Evolutionary conservation across 2,329 filamentous ascomycete genomes (phyloP).

Genomic region (Venturia nashicola): DNA sequence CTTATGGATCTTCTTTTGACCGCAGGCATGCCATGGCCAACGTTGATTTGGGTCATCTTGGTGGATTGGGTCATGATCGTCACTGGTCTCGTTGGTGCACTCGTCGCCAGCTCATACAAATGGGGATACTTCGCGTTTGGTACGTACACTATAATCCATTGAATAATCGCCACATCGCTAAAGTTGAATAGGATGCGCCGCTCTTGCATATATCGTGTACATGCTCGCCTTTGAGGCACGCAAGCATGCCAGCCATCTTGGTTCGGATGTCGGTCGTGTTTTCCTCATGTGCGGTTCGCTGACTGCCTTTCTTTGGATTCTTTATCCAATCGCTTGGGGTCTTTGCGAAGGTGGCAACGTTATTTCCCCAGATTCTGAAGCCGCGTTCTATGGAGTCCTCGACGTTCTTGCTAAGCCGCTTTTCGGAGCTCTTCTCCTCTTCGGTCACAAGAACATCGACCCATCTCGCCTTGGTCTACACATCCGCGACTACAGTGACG

Average conservation of each 20-base stretch:
- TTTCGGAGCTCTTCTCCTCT: slow-evolving; percentile 49
- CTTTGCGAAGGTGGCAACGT: slow-evolving; percentile 52
- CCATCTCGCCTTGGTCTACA: slow-evolving; percentile 42
- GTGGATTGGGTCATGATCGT: slow-evolving; percentile 56
- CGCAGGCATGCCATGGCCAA: slow-evolving; percentile 51
- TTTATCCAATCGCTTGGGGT: slow-evolving; percentile 55
- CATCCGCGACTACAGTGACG: slow-evolving; percentile 35
- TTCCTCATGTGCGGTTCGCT: slow-evolving; percentile 46
- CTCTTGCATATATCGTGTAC: slow-evolving; percentile 49
- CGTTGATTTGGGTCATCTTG: slow-evolving; percentile 48
- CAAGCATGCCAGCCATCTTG: slow-evolving; percentile 42
- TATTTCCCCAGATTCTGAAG: slow-evolving; percentile 53
- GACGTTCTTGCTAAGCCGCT: slow-evolving; percentile 53
- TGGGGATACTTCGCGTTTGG: slow-evolving; percentile 54
- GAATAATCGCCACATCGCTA: not conserved
- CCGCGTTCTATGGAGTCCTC: slow-evolving; percentile 55
- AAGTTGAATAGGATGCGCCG: slow-evolving; percentile 20
- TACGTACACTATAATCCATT: slow-evolving; percentile 10
- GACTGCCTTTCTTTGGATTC: slow-evolving; percentile 49
- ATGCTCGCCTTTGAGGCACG: slow-evolving; percentile 45
- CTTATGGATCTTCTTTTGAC: slow-evolving; percentile 52
- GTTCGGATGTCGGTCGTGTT: slow-evolving; percentile 37
- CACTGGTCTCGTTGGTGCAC: slow-evolving; percentile 53
- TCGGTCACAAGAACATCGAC: slow-evolving; percentile 50
- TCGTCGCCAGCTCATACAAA: slow-evolving; percentile 51